A percentile compares a stretch with the other conserved stretches of the same genome.
Evolutionary conservation across 192 early-diverging fungal species (phyloP).

Genomic region (Linnemannia schmuckeri): DNA sequence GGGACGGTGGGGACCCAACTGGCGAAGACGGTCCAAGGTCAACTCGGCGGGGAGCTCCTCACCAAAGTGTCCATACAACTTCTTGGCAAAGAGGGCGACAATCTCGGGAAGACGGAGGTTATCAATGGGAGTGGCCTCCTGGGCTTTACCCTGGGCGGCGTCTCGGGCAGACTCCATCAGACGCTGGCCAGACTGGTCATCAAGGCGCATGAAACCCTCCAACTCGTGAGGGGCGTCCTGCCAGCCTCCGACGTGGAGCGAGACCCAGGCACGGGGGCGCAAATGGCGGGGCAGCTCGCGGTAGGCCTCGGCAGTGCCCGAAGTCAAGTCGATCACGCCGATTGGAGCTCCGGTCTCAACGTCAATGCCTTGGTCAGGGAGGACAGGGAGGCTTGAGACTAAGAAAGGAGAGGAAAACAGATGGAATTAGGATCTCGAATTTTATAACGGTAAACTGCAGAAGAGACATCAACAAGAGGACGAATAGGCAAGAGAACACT

Average conservation of each 20-base stretch:
- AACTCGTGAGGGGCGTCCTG: slow-evolving; percentile 48
- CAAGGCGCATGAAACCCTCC: slow-evolving; percentile 50
- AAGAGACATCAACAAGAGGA: neutral
- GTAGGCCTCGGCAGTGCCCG: slow-evolving; percentile 14
- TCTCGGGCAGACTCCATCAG: slow-evolving; percentile 55
- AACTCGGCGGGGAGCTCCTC: slow-evolving; percentile 50
- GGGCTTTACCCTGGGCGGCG: slow-evolving; percentile 40
- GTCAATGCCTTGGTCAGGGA: slow-evolving; percentile 16
- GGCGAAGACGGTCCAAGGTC: slow-evolving; percentile 30
- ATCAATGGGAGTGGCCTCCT: slow-evolving; percentile 38
- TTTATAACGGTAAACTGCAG: neutral
- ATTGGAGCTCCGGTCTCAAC: slow-evolving; percentile 22
- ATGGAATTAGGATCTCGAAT: neutral
- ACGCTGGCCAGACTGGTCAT: slow-evolving; percentile 54
- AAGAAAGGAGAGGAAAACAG: neutral
- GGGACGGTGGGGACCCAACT: slow-evolving; percentile 26
- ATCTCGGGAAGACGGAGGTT: slow-evolving; percentile 56
- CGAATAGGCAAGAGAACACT: neutral
- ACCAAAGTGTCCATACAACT: slow-evolving; percentile 50
- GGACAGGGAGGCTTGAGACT: slow-evolving; percentile 35
- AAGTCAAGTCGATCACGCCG: slow-evolving; percentile 21
- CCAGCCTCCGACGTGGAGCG: slow-evolving; percentile 55
- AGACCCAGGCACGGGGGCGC: slow-evolving; percentile 55
- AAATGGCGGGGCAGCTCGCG: slow-evolving; percentile 33
- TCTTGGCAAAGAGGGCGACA: slow-evolving; percentile 53